Conservation (phyloP, 306 rosid species). For the Comarum palustre region DNA sequence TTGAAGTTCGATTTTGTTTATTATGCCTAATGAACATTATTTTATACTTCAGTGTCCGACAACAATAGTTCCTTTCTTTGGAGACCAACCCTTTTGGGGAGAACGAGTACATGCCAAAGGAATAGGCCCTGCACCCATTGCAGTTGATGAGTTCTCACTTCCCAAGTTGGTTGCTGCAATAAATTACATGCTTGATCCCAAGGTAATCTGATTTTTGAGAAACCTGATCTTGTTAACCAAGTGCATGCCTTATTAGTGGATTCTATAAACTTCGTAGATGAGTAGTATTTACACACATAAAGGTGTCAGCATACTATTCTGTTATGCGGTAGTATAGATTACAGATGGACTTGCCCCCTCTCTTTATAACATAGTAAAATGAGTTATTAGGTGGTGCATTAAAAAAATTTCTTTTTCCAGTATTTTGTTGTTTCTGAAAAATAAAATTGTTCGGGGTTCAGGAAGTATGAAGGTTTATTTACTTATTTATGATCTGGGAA, state of each 20-base stretch:
- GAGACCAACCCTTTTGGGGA: constrained; percentile 99
- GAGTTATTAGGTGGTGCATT: too few relatives aligned
- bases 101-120: constrained; percentile 88
- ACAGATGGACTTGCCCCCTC: neutral
- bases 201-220: constrained; percentile 47
- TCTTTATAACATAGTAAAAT: neutral
- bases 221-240: neutral
- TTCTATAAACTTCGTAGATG: neutral
- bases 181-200: constrained; percentile 74
- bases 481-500: constrained; percentile 4
- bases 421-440: neutral
- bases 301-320: neutral
- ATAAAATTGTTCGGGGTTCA: constrained; percentile 6
- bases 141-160: constrained; percentile 90
- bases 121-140: constrained; percentile 92
- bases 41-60: constrained; percentile 74
- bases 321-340: neutral
- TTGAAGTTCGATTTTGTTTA: constrained; percentile 4
- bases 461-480: neutral
- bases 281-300: neutral
- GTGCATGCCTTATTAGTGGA: constrained; percentile 8
- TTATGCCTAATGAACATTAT: constrained; percentile 4
- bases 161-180: constrained; percentile 72
- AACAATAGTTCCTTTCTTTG: constrained; percentile 86
- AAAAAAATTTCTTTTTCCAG: neutral